A percentile compares a stretch with the other conserved stretches of the same genome.
Conservation (phyloP, 495 filamentous ascomycete genomes). For the Aspergillus funiculosus region DNA sequence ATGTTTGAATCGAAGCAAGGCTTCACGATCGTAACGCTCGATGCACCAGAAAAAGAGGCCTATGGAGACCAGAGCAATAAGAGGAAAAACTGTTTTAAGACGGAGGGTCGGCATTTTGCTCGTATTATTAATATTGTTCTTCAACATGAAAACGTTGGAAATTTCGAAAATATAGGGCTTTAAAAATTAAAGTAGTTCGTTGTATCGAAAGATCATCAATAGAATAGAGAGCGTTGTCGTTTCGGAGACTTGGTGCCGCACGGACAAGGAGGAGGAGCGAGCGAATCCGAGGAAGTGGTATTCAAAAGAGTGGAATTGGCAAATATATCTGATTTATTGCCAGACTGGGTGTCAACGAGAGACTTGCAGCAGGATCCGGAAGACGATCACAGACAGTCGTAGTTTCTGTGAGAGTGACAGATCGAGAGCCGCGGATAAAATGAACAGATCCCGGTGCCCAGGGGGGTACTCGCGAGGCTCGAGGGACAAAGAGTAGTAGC, state of each 20-base stretch:
- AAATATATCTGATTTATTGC: constrained; percentile 17
- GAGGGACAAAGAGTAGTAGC: constrained; percentile 7
- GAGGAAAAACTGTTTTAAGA: constrained; percentile 41
- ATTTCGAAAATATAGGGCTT: constrained; percentile 2
- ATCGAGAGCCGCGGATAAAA: constrained; percentile 9
- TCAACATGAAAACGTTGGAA: constrained; percentile 30
- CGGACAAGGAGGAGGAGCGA: constrained; percentile 1
- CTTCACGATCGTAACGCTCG: constrained; percentile 41
- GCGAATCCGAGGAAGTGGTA: constrained; percentile 9
- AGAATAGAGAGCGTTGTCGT: constrained; percentile 9
- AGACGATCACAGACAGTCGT: constrained; percentile 19
- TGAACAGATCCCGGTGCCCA: no score
- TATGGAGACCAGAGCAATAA: constrained; percentile 40
- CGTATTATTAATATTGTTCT: constrained; percentile 29
- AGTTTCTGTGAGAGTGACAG: constrained; percentile 3
- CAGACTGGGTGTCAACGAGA: constrained; percentile 28
- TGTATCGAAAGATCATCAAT: constrained; percentile 11
- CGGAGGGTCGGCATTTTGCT: constrained; percentile 43
- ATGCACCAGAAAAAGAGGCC: constrained; percentile 44
- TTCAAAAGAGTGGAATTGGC: constrained; percentile 24
- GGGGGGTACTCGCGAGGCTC: no score
- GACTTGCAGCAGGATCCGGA: constrained; percentile 30
- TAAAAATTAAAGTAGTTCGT: constrained; percentile 12
- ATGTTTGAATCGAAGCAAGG: constrained; percentile 39
- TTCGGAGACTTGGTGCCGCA: constrained; percentile 15